Evolutionary conservation across 305 asterid species (phyloP).

Genomic region (Nicotiana rustica): DNA sequence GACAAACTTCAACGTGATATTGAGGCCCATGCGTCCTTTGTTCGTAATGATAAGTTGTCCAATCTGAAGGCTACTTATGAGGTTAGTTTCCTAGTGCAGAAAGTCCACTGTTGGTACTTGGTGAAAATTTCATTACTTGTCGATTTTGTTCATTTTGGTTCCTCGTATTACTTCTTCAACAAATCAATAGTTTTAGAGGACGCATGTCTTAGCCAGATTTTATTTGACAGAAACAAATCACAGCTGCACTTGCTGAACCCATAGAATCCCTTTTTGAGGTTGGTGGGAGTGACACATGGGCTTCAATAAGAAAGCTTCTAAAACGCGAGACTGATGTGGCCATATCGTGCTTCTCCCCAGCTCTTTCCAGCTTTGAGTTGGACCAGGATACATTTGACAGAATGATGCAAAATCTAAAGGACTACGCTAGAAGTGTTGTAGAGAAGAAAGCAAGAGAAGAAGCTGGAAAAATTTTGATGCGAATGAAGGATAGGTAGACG

Average conservation of each 20-base stretch:
- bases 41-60: slow-evolving; percentile 56
- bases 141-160: background rate
- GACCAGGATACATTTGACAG: slow-evolving; percentile 54
- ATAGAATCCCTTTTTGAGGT: slow-evolving; percentile 64
- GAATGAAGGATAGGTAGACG: slow-evolving; percentile 69
- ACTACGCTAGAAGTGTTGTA: slow-evolving; percentile 58
- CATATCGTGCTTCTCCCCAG: slow-evolving; percentile 48
- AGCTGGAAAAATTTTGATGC: slow-evolving; percentile 64
- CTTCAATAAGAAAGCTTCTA: slow-evolving; percentile 59
- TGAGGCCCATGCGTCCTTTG: slow-evolving; percentile 54
- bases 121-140: background rate
- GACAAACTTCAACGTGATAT: slow-evolving; percentile 68
- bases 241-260: slow-evolving; percentile 53
- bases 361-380: slow-evolving; percentile 63
- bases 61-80: slow-evolving; percentile 52
- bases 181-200: slow-evolving; percentile 19
- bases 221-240: slow-evolving; percentile 56
- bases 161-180: background rate
- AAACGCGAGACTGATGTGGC: slow-evolving; percentile 57
- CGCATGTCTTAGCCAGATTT: slow-evolving; percentile 22
- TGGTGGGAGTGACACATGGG: slow-evolving; percentile 63
- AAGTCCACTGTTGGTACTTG: background rate
- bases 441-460: slow-evolving; percentile 66
- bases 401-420: slow-evolving; percentile 54
- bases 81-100: slow-evolving; percentile 45